Percentiles rank a stretch among this genome's conserved stretches.
These are phyloP conservation scores for Acorus calamus DNA, from an alignment of 106 monocot genomes.

Conservation along the genomic window DNA sequence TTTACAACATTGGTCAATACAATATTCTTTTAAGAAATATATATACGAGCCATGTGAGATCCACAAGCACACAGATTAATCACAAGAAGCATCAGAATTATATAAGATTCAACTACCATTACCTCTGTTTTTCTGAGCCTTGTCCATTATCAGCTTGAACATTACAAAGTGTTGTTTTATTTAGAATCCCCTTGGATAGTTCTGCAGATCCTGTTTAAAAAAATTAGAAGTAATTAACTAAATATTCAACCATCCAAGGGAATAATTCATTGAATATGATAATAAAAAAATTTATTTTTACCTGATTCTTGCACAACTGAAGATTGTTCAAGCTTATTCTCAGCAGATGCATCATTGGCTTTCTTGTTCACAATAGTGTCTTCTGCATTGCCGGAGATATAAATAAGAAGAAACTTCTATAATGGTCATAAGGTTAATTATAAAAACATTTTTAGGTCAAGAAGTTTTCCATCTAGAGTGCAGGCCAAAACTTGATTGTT, in stretches of 20 bases:
- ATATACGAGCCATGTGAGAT: too few species aligned
- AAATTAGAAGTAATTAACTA: too few species aligned
- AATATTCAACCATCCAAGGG: too few species aligned
- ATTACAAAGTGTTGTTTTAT: constrained; percentile 1
- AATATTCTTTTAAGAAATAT: too few species aligned
- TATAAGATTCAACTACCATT: not conserved
- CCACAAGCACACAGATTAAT: too few species aligned
- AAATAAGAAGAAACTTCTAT: not conserved
- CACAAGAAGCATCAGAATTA: not conserved
- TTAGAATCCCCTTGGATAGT: not conserved
- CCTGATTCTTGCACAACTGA: constrained; percentile 11
- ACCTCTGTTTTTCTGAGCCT: constrained; percentile 71
- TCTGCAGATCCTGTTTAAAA: constrained; percentile 12
- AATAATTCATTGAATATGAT: too few species aligned
- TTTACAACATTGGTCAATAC: too few species aligned
- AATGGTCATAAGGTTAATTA: too few species aligned
- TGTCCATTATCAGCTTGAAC: constrained; percentile 15
- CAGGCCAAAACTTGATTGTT: too few species aligned
- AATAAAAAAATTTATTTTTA: constrained; percentile 13
- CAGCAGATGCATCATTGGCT: not conserved
- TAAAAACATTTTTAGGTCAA: not conserved
- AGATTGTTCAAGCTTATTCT: constrained; percentile 1
- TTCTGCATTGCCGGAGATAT: constrained; percentile 3
- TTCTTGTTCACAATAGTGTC: constrained; percentile 16
- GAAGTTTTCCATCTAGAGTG: not conserved